A percentile compares a stretch with the other conserved stretches of the same genome.
These are phyloP conservation scores for Neolentinus lepideus DNA, from an alignment of 1,284 basidiomycete species.

Conservation along the genomic window DNA sequence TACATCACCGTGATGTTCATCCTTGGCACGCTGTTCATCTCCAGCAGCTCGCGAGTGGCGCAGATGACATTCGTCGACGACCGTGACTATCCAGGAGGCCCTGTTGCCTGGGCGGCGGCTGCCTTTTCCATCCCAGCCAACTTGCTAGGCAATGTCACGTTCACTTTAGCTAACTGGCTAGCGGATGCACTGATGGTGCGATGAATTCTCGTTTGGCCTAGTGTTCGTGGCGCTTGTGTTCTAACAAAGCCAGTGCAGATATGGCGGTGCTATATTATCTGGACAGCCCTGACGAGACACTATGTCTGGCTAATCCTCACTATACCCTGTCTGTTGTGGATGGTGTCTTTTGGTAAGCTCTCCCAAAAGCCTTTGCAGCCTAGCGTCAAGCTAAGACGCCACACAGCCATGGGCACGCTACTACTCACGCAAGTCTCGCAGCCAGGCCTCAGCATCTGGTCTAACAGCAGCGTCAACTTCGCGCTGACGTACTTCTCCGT, in stretches of 20 bases:
- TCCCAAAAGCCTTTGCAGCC: not conserved
- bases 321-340: constrained; percentile 13
- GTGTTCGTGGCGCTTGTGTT: not conserved
- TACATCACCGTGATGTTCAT: not conserved
- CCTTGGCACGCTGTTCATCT: not conserved
- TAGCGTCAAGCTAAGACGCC: not conserved
- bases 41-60: not conserved
- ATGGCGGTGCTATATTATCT: constrained; percentile 16
- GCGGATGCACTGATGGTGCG: constrained; percentile 17
- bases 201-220: not conserved
- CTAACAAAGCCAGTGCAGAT: not conserved
- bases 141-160: constrained; percentile 10
- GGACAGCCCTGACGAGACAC: constrained; percentile 15
- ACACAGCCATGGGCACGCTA: constrained; percentile 14
- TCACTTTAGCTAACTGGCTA: constrained; percentile 16
- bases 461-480: constrained; percentile 13
- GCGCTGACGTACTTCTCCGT: constrained; percentile 23
- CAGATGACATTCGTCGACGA: constrained; percentile 2
- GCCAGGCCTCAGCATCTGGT: constrained; percentile 16
- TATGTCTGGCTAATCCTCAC: constrained; percentile 12
- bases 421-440: constrained; percentile 14
- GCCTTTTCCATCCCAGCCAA: constrained; percentile 10
- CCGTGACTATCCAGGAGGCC: not conserved
- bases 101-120: not conserved
- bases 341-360: constrained; percentile 11